These are phyloP conservation scores for Blastobotrys attinorum DNA, from an alignment of 805 yeast genomes.

Conservation along the genomic window DNA sequence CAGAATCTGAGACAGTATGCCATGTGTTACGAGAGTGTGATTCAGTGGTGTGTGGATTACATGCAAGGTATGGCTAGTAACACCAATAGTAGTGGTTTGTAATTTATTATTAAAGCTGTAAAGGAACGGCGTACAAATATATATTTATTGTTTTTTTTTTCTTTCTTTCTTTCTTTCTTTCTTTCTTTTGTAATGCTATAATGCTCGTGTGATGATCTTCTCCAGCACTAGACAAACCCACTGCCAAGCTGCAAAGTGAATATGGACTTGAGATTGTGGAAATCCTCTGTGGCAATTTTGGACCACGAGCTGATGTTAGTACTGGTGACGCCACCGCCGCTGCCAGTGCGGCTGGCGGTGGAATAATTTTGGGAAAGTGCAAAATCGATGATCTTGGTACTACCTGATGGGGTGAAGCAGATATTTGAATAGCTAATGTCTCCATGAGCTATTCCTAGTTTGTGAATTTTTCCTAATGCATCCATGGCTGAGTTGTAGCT, in stretches of 20 bases:
- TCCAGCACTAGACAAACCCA: no score
- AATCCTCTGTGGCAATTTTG: no score
- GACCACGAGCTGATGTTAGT: no score
- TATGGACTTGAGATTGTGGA: no score
- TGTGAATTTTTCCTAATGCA: background rate
- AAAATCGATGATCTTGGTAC: background rate
- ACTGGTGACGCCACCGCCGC: background rate
- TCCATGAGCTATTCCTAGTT: background rate
- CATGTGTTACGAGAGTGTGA: slow-evolving; percentile 59
- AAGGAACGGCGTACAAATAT: no score
- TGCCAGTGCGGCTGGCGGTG: background rate
- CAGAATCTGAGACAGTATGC: slow-evolving; percentile 71
- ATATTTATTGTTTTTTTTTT: slow-evolving; percentile 10
- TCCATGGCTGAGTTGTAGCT: background rate
- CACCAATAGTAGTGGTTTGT: background rate
- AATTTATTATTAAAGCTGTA: background rate
- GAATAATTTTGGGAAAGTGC: background rate
- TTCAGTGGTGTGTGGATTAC: slow-evolving; percentile 19
- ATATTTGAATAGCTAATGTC: background rate
- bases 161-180: background rate
- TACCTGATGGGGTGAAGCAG: background rate
- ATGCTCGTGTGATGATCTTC: no score
- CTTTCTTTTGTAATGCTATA: background rate
- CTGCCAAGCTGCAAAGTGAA: no score
- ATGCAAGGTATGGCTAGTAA: background rate